Conservation (phyloP, 2,329 filamentous ascomycete species). For the Teratosphaeriaceae sp. region DNA sequence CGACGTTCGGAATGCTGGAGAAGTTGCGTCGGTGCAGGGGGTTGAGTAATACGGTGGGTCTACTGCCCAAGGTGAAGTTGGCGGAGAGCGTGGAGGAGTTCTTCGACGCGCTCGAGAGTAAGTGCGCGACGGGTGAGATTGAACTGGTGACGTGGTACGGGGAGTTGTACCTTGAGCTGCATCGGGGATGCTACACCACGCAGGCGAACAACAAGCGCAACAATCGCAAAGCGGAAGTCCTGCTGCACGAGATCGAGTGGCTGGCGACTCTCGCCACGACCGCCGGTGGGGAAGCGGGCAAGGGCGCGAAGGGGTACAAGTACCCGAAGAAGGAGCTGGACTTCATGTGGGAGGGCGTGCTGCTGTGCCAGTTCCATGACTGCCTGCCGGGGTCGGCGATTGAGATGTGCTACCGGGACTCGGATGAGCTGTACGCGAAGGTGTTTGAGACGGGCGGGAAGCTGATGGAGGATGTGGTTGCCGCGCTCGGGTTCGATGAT, state of each 20-base stretch:
- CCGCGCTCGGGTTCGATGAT: conserved; percentile 55
- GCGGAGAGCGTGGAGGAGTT: conserved; percentile 90
- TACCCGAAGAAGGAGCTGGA: conserved; percentile 95
- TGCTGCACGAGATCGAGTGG: conserved; percentile 82
- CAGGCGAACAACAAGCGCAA: conserved; percentile 93
- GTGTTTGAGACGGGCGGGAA: conserved; percentile 72
- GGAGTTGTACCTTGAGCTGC: conserved; percentile 95
- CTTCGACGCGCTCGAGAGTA: conserved; percentile 78
- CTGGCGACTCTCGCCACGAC: conserved; percentile 76
- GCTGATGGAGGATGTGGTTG: conserved; percentile 62
- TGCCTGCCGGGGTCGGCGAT: conserved; percentile 92
- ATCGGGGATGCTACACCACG: conserved; percentile 94
- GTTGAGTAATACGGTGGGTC: conserved; percentile 77
- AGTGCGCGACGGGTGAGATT: conserved; percentile 53
- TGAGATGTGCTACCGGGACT: conserved; percentile 97
- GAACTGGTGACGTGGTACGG: conserved; percentile 94
- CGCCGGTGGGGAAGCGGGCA: conserved; percentile 19
- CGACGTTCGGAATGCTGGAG: conserved; percentile 88
- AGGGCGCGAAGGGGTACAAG: conserved; percentile 51
- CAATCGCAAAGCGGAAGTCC: conserved; percentile 77
- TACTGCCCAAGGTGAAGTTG: conserved; percentile 81
- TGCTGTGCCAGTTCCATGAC: conserved; percentile 96
- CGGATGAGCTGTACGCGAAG: conserved; percentile 77
- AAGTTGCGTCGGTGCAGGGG: conserved; percentile 90
- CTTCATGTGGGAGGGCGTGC: conserved; percentile 85